Base-by-base conservation (phyloP, 2,329 filamentous ascomycete genomes). In the Blumeriella jaapii region DNA sequence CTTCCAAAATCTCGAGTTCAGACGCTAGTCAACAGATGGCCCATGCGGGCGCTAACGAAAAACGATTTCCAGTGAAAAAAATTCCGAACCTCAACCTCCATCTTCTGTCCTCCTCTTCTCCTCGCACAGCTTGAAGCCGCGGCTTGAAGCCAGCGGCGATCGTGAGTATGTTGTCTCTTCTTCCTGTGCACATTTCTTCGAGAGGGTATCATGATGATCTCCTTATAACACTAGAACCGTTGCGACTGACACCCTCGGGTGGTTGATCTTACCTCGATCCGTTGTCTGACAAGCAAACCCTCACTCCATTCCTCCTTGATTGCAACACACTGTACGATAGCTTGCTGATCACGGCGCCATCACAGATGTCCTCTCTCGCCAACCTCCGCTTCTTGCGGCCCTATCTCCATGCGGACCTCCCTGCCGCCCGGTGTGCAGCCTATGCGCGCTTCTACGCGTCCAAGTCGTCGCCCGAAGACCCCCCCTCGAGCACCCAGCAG, bases 361-460 rank as follows among this genome's bases (percentile, higher is more conserved):
- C 35, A 42, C 40, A 60, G 48, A 73, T 70, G 66, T 68, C 55
- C 39, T 56, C 51, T 54, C 53, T 50, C 31, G 51, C 54, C 37
- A 56, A 58, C 47, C 61, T 71, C 41, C 62, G 58, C 25, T 71
- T 73, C 48, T 58, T 78, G 43, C 67, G 72, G 38, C 74, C 72
- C 6, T 70, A 68, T 49, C 60, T 71, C 29, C 65, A 58, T 38
- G 59, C 59, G 46, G 54, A 60, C 32, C 51, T 62, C 38, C 51
- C 53, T 34, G 51, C 52, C 14, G 49, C 50, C 16, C 53, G 52
- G 11, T 61, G 51, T 35, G 50, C 59, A 29, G 61, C 61, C 7
- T 66, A 70, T 51, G 52, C 65, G 12, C 64, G 64, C 19, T 63
- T 69, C 47, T 75, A 72, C 52, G 55, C 34, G 17, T 45, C 39